Conservation (phyloP, 805 yeast genomes). For the Candida sanyiensis region DNA sequence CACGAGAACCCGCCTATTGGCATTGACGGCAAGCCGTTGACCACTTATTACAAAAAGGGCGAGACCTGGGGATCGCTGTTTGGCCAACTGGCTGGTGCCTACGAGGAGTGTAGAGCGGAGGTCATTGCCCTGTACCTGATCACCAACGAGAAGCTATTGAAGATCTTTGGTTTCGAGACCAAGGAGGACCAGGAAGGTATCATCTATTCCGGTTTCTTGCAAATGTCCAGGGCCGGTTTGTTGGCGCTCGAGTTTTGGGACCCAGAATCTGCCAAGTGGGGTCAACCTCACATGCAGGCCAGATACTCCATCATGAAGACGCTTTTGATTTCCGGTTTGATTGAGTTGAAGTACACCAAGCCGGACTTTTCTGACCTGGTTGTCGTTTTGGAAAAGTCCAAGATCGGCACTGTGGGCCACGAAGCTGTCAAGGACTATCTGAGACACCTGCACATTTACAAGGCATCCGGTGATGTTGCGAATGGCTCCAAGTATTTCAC, state of each 20-base stretch:
- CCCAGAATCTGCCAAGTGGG: constrained; percentile 78
- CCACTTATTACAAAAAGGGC: constrained; percentile 68
- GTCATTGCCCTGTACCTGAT: constrained; percentile 78
- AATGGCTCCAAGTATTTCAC: constrained; percentile 59
- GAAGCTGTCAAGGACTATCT: constrained; percentile 68
- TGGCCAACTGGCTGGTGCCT: constrained; percentile 78
- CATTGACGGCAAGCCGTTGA: constrained; percentile 53
- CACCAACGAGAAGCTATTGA: constrained; percentile 59
- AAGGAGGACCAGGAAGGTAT: constrained; percentile 58
- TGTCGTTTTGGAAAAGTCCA: constrained; percentile 51
- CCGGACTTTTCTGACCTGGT: constrained; percentile 52
- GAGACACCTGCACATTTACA: constrained; percentile 68
- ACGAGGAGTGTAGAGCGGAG: constrained; percentile 92
- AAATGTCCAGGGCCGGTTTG: constrained; percentile 86
- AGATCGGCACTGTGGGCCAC: constrained; percentile 66
- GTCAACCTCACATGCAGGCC: constrained; percentile 94
- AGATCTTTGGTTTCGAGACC: constrained; percentile 63
- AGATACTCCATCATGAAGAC: constrained; percentile 79
- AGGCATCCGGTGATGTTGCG: constrained; percentile 67
- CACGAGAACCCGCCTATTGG: constrained; percentile 54
- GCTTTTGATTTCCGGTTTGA: constrained; percentile 59
- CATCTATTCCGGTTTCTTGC: constrained; percentile 60
- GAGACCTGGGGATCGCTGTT: constrained; percentile 90
- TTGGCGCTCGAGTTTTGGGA: constrained; percentile 84
- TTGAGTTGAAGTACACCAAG: constrained; percentile 44